Evolutionary conservation across 176 grass and related monocot species (phyloP).

Genomic region (Ensete ventricosum): DNA sequence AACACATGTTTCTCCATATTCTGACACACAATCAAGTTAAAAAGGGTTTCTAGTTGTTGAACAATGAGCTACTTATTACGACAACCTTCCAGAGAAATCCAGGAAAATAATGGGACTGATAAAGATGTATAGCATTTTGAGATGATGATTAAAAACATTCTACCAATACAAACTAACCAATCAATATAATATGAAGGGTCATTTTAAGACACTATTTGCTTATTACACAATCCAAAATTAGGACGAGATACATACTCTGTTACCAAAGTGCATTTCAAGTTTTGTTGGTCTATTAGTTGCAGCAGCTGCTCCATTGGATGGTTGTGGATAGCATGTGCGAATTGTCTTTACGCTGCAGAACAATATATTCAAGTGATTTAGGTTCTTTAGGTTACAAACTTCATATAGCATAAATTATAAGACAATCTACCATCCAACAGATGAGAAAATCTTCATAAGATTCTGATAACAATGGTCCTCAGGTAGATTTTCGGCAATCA

Average conservation of each 20-base stretch:
- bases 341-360: slow-evolving; percentile 89
- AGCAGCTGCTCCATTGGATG: slow-evolving; percentile 68
- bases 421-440: slow-evolving; percentile 65
- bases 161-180: neutral
- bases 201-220: too few relatives aligned
- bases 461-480: slow-evolving; percentile 99
- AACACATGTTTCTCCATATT: too few relatives aligned
- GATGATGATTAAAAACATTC: too few relatives aligned
- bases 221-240: neutral
- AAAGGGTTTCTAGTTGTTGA: too few relatives aligned
- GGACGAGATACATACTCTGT: slow-evolving; percentile 50
- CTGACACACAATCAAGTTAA: too few relatives aligned
- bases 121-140: too few relatives aligned
- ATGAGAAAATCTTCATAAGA: slow-evolving; percentile 93
- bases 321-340: slow-evolving; percentile 91
- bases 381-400: neutral
- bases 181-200: too few relatives aligned
- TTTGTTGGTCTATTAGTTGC: slow-evolving; percentile 83
- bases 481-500: slow-evolving; percentile 94
- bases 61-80: too few relatives aligned
- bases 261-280: slow-evolving; percentile 97
- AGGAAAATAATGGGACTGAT: too few relatives aligned
- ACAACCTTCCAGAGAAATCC: too few relatives aligned
- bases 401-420: neutral
- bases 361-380: slow-evolving; percentile 5